Evolutionary conservation across 257 asterid species (phyloP), one percentile per base, ranked within the genome.

Genomic region (Solanum pimpinellifolium): DNA sequence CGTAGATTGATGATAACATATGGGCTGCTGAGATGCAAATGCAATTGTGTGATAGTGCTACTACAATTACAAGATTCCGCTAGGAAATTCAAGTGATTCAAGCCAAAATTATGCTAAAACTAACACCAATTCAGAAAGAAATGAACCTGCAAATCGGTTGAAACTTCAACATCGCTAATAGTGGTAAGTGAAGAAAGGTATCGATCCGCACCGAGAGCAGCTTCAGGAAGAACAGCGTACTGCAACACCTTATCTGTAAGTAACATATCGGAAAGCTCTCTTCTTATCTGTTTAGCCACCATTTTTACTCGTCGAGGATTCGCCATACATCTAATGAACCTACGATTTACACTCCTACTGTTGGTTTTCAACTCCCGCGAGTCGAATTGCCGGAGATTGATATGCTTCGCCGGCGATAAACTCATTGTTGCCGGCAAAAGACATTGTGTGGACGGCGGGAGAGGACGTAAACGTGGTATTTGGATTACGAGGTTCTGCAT

Each of bases 221-320:
- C 97, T 92, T 97, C 99, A 3, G 99, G 99, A 89, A 97, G 89
- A 86, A 97, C 95, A 35, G 99, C 99, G 83, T 49, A 90, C 92
- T 96, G 98, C 92, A 97, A 91, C 89, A 95, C 98, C 93, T 95
- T 95, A 88, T 97, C 99, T 3, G 96, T 93, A 7, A 97, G 92
- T 87, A 97, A 88, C 99, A 97, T 97, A 49, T 96, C 97, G 7
- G 99, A 94, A 3, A 97, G 93, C 93, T 96, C 99, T 85, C 99
- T 95, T 92, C 90, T 83, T 84, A 97, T 97, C 90, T 97, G 99
- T 89, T 93, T 95, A n/a, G 99, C 93, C 90, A 97, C 99, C 99
- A 95, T 97, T 91, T 92, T 92, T 88, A 97, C 99, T 89, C 99
- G 94, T 90, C 99, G 91, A 62, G 99, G 97, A 89, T 96, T 93